phyloP scores from a whole-genome alignment of 2,329 filamentous ascomycete genomes.

The Balansia obtecta region DNA sequence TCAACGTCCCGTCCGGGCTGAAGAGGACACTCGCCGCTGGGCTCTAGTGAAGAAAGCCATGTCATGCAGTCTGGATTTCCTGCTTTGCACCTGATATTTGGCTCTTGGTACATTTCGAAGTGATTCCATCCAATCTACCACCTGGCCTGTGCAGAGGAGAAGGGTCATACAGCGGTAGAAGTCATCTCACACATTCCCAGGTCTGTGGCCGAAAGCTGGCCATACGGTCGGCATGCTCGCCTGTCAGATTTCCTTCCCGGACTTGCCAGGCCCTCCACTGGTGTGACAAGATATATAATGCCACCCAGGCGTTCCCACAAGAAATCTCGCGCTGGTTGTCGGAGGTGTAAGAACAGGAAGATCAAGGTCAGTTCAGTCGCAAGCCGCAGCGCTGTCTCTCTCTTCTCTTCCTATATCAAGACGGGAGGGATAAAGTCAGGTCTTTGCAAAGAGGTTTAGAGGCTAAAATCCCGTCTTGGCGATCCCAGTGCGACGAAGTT shows the following conservation, averaged over 20 bases:
- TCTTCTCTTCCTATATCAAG: not conserved
- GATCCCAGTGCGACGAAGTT: constrained; percentile 47
- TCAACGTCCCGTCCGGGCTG: no score
- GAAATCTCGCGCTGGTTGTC: constrained; percentile 56
- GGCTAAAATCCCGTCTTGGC: not conserved
- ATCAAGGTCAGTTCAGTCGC: constrained; percentile 44
- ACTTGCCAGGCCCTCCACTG: constrained; percentile 11
- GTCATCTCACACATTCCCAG: no score
- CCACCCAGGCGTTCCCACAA: constrained; percentile 56
- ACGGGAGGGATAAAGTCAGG: not conserved
- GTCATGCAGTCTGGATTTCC: no score
- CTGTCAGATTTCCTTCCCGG: constrained; percentile 15
- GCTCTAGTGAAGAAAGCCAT: no score
- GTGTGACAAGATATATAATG: constrained; percentile 29
- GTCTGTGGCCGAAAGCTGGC: constrained; percentile 7
- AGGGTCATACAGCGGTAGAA: not conserved
- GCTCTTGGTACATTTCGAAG: no score
- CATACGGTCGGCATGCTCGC: constrained; percentile 15
- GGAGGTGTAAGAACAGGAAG: constrained; percentile 53
- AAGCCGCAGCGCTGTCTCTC: not conserved
- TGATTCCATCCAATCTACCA: no score
- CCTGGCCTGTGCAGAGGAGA: not conserved
- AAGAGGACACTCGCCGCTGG: no score
- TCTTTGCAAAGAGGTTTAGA: not conserved
- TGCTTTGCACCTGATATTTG: no score